These are phyloP conservation scores for Kalmanozyma brasiliensis DNA, from an alignment of 1,284 basidiomycete species.

Conservation along the genomic window DNA sequence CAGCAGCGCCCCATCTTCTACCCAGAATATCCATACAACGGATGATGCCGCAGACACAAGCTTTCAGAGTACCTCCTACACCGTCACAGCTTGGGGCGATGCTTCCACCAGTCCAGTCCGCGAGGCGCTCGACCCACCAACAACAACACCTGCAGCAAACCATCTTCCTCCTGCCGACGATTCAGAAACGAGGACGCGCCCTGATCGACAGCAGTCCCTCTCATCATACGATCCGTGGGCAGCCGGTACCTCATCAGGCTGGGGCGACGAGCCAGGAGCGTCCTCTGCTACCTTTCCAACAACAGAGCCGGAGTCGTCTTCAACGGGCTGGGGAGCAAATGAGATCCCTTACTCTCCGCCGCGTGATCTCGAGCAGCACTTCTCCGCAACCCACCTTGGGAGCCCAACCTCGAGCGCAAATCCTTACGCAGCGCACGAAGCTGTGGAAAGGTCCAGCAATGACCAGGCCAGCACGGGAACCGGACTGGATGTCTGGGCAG, in stretches of 20 bases:
- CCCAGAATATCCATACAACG: neutral
- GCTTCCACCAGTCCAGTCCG: neutral
- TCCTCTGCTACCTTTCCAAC: constrained; percentile 1
- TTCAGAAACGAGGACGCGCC: neutral
- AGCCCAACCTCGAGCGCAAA: neutral
- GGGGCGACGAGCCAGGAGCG: constrained; percentile 4
- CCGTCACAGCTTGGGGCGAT: constrained; percentile 9
- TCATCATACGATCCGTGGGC: constrained; percentile 34
- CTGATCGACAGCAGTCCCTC: constrained; percentile 7
- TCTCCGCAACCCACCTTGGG: constrained; percentile 6
- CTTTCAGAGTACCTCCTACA: neutral
- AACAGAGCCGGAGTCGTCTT: constrained; percentile 1
- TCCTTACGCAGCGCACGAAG: neutral
- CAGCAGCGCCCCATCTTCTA: neutral
- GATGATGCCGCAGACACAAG: neutral
- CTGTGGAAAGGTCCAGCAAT: neutral
- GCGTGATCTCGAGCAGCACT: constrained; percentile 2
- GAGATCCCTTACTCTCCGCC: neutral
- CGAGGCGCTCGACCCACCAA: neutral
- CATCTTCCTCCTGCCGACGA: neutral
- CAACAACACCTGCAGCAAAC: neutral
- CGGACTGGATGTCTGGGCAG: constrained; percentile 32
- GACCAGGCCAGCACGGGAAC: constrained; percentile 2
- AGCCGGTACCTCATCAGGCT: constrained; percentile 11
- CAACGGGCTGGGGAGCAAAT: constrained; percentile 12